A percentile compares a stretch with the other conserved stretches of the same genome.
Evolutionary conservation across 2,329 filamentous ascomycete genomes (phyloP).

Genomic region (Capronia americana): DNA sequence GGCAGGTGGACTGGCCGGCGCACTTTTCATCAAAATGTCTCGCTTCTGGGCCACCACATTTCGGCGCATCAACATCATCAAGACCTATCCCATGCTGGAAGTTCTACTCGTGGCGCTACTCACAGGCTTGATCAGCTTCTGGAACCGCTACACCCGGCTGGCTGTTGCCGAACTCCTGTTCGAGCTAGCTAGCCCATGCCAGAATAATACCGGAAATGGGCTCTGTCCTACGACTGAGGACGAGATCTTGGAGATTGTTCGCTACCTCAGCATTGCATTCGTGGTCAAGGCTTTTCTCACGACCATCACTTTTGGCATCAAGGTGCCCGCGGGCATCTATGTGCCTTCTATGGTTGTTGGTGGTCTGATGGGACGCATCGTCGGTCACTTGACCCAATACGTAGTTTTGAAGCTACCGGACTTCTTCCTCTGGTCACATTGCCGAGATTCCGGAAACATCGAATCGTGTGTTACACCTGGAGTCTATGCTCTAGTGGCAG

Average conservation of each 20-base stretch:
- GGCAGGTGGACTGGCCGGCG: constrained; percentile 82
- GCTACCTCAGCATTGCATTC: constrained; percentile 76
- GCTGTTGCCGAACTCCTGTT: constrained; percentile 89
- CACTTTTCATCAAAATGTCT: constrained; percentile 95
- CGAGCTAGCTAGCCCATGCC: constrained; percentile 87
- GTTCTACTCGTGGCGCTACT: constrained; percentile 85
- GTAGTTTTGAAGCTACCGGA: constrained; percentile 75
- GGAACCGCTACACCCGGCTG: constrained; percentile 88
- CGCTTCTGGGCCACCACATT: constrained; percentile 89
- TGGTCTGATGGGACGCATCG: constrained; percentile 84
- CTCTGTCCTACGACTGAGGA: constrained; percentile 74
- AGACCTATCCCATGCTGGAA: constrained; percentile 82
- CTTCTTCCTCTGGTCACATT: constrained; percentile 75
- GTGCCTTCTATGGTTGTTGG: constrained; percentile 99
- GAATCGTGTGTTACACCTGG: constrained; percentile 91
- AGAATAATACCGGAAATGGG: constrained; percentile 72
- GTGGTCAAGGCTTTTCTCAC: constrained; percentile 89
- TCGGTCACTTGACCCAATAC: constrained; percentile 86
- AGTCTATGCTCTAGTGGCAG: constrained; percentile 94
- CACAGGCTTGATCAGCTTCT: constrained; percentile 86
- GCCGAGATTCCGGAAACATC: constrained; percentile 63
- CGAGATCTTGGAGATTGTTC: constrained; percentile 78
- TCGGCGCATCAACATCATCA: constrained; percentile 79
- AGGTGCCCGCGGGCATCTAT: constrained; percentile 95
- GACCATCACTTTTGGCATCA: constrained; percentile 91